A percentile compares a stretch with the other conserved stretches of the same genome.
phyloP scores from a whole-genome alignment of 1,139 yeast genomes.

The Magnusiomyces starmeri region DNA sequence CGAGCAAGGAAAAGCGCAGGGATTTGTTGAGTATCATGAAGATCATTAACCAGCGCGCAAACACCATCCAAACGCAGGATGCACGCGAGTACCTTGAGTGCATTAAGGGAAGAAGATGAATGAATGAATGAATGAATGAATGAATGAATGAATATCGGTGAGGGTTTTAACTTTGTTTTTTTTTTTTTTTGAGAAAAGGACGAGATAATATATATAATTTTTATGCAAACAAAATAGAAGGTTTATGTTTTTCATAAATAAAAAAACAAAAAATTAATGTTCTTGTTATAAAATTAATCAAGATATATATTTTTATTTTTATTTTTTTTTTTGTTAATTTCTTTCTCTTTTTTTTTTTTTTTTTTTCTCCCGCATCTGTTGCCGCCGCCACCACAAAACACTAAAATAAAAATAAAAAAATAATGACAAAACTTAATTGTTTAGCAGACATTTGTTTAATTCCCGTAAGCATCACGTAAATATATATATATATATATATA shows the following conservation, averaged over 20 bases:
- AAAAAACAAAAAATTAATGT: too few relatives aligned
- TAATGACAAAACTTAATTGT: conserved; percentile 51
- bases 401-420: conserved; percentile 9
- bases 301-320: too few relatives aligned
- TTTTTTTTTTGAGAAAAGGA: too few relatives aligned
- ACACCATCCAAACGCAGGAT: neutral
- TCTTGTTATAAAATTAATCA: too few relatives aligned
- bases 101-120: neutral
- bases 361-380: too few relatives aligned
- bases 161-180: too few relatives aligned
- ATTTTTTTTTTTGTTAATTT: too few relatives aligned
- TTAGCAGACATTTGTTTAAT: conserved; percentile 77
- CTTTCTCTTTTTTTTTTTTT: too few relatives aligned
- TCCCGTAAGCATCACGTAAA: conserved; percentile 44
- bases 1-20: neutral
- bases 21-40: neutral
- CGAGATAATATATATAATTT: too few relatives aligned
- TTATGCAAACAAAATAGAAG: neutral
- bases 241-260: neutral
- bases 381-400: too few relatives aligned
- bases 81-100: neutral
- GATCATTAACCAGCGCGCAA: neutral
- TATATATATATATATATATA: neutral
- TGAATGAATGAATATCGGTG: too few relatives aligned
- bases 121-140: too few relatives aligned